These are phyloP conservation scores for Lasiodiplodia gonubiensis DNA, from an alignment of 2,329 filamentous ascomycete genomes.

Conservation along the genomic window DNA sequence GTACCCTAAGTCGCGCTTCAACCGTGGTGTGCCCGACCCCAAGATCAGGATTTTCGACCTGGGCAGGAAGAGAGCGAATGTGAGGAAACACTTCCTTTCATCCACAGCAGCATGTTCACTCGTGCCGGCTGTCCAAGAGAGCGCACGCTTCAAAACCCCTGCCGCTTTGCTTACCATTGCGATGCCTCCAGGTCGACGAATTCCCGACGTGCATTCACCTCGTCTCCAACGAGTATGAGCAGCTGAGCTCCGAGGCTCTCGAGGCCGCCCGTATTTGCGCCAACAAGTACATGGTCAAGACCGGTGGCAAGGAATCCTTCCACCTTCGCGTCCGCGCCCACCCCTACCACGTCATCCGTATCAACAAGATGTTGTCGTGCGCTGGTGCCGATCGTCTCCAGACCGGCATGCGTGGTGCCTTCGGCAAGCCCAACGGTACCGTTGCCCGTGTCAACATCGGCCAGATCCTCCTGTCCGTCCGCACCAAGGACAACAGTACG, in stretches of 20 bases:
- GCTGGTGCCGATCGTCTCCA: conserved; percentile 99
- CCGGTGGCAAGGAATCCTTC: conserved; percentile 73
- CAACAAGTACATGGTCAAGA: conserved; percentile 90
- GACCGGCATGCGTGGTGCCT: conserved; percentile 99
- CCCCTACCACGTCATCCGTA: conserved; percentile 99
- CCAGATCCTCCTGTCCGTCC: conserved; percentile 96
- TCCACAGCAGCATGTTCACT: too few species aligned
- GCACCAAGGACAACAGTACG: conserved; percentile 82
- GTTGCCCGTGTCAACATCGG: conserved; percentile 99
- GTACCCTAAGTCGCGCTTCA: conserved; percentile 99
- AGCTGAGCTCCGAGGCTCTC: conserved; percentile 98
- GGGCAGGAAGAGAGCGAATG: conserved; percentile 96
- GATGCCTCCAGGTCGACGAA: too few species aligned
- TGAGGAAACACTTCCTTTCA: too few species aligned
- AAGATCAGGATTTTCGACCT: conserved; percentile 98
- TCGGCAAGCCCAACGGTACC: conserved; percentile 98
- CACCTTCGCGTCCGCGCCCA: conserved; percentile 81
- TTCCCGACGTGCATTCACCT: conserved; percentile 75
- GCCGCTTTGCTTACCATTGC: too few species aligned
- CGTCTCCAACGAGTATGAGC: conserved; percentile 99
- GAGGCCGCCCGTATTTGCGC: conserved; percentile 99
- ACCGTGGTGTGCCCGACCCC: conserved; percentile 90
- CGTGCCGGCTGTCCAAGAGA: too few species aligned
- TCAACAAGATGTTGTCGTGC: conserved; percentile 99
- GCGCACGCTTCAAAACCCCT: too few species aligned